A percentile compares a stretch with the other conserved stretches of the same genome.
phyloP scores from a whole-genome alignment of 139 green algal genomes.

The Picochlorum sp. region DNA sequence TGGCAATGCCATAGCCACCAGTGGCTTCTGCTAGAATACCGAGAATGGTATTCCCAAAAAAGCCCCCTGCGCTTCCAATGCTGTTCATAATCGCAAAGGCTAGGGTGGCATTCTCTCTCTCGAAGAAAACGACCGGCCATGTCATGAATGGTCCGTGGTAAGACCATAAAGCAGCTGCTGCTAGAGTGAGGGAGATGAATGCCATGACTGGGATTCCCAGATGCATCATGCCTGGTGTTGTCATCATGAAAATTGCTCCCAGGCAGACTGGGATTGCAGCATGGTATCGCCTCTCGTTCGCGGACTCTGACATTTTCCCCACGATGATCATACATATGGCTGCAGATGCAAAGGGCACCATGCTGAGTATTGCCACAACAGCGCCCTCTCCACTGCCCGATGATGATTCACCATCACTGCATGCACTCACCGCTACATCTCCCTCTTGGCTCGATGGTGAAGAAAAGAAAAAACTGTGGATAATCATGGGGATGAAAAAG shows the following conservation, averaged over 20 bases:
- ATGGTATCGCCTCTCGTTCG: conserved; percentile 21
- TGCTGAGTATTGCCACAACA: conserved; percentile 10
- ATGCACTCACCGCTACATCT: neutral
- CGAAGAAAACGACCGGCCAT: conserved; percentile 41
- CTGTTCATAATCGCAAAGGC: conserved; percentile 37
- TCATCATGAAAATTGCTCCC: neutral
- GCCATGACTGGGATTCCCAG: neutral
- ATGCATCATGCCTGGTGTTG: conserved; percentile 9
- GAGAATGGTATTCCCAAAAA: conserved; percentile 24
- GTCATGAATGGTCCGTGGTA: conserved; percentile 32
- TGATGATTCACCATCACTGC: neutral
- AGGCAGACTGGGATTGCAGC: conserved; percentile 17
- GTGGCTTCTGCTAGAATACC: conserved; percentile 12
- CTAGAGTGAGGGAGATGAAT: conserved; percentile 20
- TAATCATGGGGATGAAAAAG: conserved; percentile 28
- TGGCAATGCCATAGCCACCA: conserved; percentile 16
- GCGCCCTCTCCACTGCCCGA: neutral
- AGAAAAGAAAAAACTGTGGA: conserved; percentile 9
- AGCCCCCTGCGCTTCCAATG: conserved; percentile 23
- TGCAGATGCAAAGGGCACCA: conserved; percentile 20
- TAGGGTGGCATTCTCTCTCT: conserved; percentile 9
- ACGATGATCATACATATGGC: conserved; percentile 18
- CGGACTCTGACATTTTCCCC: conserved; percentile 9
- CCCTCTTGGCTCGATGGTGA: neutral
- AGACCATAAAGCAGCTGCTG: conserved; percentile 18